Evolutionary conservation across 2,329 filamentous ascomycete species (phyloP), one percentile per base, ranked within the genome.

Genomic region (Alternaria conjuncta): DNA sequence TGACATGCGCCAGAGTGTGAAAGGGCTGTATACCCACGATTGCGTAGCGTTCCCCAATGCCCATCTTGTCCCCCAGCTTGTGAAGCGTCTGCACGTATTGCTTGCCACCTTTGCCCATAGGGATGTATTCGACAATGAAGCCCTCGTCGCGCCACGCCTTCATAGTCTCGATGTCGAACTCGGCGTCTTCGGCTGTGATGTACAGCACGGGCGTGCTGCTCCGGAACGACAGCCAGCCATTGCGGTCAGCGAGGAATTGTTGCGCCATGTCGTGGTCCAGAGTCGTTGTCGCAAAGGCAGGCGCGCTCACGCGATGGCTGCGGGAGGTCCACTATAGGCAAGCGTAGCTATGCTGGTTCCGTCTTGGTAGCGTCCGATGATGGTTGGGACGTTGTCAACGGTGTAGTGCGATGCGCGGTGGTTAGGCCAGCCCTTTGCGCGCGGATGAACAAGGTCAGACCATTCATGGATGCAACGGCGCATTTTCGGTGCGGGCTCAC

Each of bases 41-140:
- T 4, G 85, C 88, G 76, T 89, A 91, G 62, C 85, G 84, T 74
- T 88, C 87, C 23, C 88, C 86, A 36, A 89, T 81, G 13, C 83
- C 81, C 66, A 89, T 85, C 10, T 82, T 81, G 44, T 88, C 86
- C 55, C 85, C 85, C 36, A 87, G 76, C 18, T 80, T 78, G 64
- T 85, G 83, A 60, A 90, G 72, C 57, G 78, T 78, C 51, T 80
- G 75, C n/a, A 83, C 78, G 55, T 83, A 85, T 49, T 79, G 77
- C 60, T 81, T 79, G 18, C 85, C 84, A 15, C 85, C 83, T 41
- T 85, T 84, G 7, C 81, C 79, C 65, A 84, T 74, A 3, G 87
- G 85, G 1, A 89, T 74, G 71, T 90, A 90, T 25, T 82, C 79
- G 3, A 88, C 83, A 18, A 84, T 79, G 71, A 89, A 90, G 2